Evolutionary conservation across 805 yeast genomes (phyloP).

Genomic region (Myxozyma mucilagina): DNA sequence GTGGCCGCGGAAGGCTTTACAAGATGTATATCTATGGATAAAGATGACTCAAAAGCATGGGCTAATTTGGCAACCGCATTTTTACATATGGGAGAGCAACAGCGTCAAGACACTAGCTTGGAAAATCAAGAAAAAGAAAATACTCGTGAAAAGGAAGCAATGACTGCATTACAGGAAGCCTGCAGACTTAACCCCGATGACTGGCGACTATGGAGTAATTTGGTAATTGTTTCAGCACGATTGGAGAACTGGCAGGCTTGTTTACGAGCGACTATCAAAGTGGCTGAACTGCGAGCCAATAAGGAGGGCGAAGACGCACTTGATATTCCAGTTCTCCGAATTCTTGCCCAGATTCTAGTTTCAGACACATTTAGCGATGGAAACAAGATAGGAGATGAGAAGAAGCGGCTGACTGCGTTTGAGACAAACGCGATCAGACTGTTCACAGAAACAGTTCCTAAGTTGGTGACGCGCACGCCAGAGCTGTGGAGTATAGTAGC

Average conservation of each 20-base stretch:
- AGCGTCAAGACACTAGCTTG: slow-evolving; percentile 43
- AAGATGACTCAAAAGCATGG: slow-evolving; percentile 81
- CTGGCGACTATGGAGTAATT: slow-evolving; percentile 92
- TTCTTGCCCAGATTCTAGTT: slow-evolving; percentile 64
- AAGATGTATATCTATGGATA: slow-evolving; percentile 83
- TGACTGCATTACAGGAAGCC: slow-evolving; percentile 81
- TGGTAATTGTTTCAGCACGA: slow-evolving; percentile 74
- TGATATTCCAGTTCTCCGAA: slow-evolving; percentile 74
- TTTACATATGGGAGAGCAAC: slow-evolving; percentile 58
- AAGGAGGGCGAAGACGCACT: slow-evolving; percentile 61
- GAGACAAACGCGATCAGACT: slow-evolving; percentile 71
- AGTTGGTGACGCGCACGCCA: slow-evolving; percentile 62
- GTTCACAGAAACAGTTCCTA: slow-evolving; percentile 66
- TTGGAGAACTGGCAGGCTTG: slow-evolving; percentile 89
- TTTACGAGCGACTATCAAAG: slow-evolving; percentile 65
- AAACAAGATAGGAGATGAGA: slow-evolving; percentile 30
- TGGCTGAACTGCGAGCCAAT: slow-evolving; percentile 59
- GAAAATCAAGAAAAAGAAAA: neutral
- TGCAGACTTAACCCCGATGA: slow-evolving; percentile 60
- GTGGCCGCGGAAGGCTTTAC: slow-evolving; percentile 90
- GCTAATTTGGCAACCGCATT: slow-evolving; percentile 84
- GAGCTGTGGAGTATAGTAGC: slow-evolving; percentile 84
- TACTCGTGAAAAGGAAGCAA: slow-evolving; percentile 55
- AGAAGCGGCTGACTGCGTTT: slow-evolving; percentile 50
- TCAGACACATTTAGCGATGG: slow-evolving; percentile 49